Conservation (phyloP, 2,329 filamentous ascomycete species). For the Corniculantispora saksenae region DNA sequence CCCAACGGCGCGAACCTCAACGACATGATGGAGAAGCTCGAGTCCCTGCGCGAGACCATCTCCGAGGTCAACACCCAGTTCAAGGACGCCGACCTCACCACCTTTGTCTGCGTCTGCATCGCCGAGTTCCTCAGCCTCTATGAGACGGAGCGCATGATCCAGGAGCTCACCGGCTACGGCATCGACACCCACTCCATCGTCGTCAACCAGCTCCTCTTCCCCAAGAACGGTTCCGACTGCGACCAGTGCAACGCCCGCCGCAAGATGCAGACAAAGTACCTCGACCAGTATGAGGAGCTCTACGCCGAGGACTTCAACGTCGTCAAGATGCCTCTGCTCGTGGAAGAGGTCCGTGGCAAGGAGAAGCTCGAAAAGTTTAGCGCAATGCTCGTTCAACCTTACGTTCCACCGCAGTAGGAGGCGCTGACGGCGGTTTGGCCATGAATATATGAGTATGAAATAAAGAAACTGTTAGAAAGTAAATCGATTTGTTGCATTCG, state of each 20-base stretch:
- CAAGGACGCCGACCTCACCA: conserved; percentile 93
- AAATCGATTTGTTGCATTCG: not conserved
- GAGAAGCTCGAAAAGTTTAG: conserved; percentile 90
- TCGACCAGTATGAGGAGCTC: conserved; percentile 96
- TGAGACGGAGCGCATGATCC: conserved; percentile 99
- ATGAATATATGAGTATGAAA: not conserved
- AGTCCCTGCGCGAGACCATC: conserved; percentile 89
- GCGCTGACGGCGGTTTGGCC: not conserved
- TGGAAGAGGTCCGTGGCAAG: conserved; percentile 94
- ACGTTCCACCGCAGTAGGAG: conserved; percentile 61
- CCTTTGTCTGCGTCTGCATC: conserved; percentile 98
- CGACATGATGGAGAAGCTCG: conserved; percentile 93
- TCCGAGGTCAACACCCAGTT: conserved; percentile 96
- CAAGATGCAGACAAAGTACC: conserved; percentile 99
- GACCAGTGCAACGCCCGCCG: conserved; percentile 92
- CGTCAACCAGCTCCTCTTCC: conserved; percentile 96
- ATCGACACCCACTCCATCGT: conserved; percentile 98
- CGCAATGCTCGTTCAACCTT: conserved; percentile 78
- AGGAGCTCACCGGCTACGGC: conserved; percentile 87
- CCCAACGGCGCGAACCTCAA: conserved; percentile 91
- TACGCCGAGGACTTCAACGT: conserved; percentile 97
- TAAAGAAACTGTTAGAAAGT: conserved; percentile 1
- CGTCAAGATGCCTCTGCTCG: conserved; percentile 93
- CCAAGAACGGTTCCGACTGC: conserved; percentile 79
- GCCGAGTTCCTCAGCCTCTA: conserved; percentile 95